Evolutionary conservation across 2,329 filamentous ascomycete genomes (phyloP), one percentile per base, ranked within the genome.

Genomic region (Trichoderma sp.): DNA sequence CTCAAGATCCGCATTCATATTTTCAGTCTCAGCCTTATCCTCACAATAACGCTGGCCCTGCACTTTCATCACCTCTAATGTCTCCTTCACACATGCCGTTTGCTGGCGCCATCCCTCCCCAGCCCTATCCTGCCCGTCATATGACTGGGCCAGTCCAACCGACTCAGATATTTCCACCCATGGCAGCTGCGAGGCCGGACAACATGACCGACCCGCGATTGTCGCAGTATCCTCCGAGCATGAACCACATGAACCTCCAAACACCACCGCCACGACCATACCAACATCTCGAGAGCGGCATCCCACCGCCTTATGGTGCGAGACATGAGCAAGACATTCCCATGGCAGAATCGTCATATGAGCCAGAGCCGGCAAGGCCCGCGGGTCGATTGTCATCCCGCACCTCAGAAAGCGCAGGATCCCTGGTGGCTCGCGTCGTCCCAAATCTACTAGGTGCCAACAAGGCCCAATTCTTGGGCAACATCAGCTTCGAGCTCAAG

Each of bases 401-500:
- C 13, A 5, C 17, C 15, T 58, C 32, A n/a, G 64, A 67, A 2
- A 37, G 32, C 6, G 34, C 22, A 50, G 59, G 35, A 25, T 34
- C 52, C 27, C 22, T 34, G 19, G 29, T 57, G 22, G 59, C 68
- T 22, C 67, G 60, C 32, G 70, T 77, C 32, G 70, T 77, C 17
- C 74, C 75, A 4, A 78, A 77, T 60, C 70, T 77, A 1, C 45
- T 78, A 13, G 74, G 71, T 1, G 39, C 70, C 8, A 69, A 67
- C 39, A 70, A 73, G 50, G 68, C 67, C 3, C 61, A 69, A 5
- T 69, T 66, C 7, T 17, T 77, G 52, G 65, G 65, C 13, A 71
- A 71, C 56, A 72, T 76, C n/a, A 57, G 59, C 10, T 80, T 80
- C 67, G 71, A 68, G 5, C 72, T 80, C 5, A 72, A 54, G 17